Percentiles rank a stretch among this genome's conserved stretches.
These are phyloP conservation scores for Basipetospora sp. DNA, from an alignment of 2,329 filamentous ascomycete genomes.

Conservation along the genomic window DNA sequence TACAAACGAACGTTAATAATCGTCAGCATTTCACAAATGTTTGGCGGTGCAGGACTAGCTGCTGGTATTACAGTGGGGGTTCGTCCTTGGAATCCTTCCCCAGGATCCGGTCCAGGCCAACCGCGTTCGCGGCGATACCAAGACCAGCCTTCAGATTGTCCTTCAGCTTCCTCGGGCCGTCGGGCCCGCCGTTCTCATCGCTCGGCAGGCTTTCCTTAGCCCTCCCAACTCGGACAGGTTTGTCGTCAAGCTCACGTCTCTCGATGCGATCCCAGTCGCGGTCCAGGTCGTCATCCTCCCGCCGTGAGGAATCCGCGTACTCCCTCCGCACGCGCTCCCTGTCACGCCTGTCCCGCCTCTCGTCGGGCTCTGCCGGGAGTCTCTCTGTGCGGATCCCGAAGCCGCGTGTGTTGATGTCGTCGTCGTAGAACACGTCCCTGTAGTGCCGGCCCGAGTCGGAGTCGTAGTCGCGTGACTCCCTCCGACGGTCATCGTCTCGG, in stretches of 20 bases:
- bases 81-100: conserved; percentile 25
- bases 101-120: conserved; percentile 24
- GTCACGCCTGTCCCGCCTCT: conserved; percentile 26
- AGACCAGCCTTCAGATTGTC: conserved; percentile 35
- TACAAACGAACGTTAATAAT: no score
- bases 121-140: conserved; percentile 32
- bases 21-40: no score
- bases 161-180: conserved; percentile 19
- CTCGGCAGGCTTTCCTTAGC: conserved; percentile 7
- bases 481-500: conserved; percentile 33
- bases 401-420: conserved; percentile 30
- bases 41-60: no score
- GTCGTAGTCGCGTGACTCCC: conserved; percentile 26
- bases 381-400: conserved; percentile 35
- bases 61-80: no score
- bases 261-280: conserved; percentile 6
- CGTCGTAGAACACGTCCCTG: conserved; percentile 14
- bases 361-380: conserved; percentile 22
- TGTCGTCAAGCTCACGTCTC: conserved; percentile 7
- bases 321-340: conserved; percentile 7
- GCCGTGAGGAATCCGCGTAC: background rate
- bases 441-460: conserved; percentile 18
- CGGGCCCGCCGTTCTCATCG: conserved; percentile 22
- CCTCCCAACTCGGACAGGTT: conserved; percentile 13
- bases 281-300: conserved; percentile 8